Evolutionary conservation across 2,329 filamentous ascomycete genomes (phyloP).

Genomic region (Colletotrichum sp.): DNA sequence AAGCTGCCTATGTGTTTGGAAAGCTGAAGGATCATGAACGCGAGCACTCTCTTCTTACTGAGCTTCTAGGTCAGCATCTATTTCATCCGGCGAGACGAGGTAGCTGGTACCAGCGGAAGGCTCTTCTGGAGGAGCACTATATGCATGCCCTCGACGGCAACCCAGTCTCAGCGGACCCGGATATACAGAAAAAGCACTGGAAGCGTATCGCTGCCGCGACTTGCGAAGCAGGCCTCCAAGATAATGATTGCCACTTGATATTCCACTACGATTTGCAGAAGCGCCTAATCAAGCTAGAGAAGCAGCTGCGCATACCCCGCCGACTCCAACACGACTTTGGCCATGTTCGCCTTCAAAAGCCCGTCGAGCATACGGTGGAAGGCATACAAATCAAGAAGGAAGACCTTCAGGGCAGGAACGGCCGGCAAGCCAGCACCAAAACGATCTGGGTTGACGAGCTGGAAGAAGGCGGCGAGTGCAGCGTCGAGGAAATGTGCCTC

Average conservation of each 20-base stretch:
- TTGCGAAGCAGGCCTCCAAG: constrained; percentile 86
- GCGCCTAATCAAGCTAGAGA: constrained; percentile 89
- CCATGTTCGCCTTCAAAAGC: constrained; percentile 79
- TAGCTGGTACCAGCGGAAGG: constrained; percentile 95
- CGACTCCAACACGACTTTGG: constrained; percentile 92
- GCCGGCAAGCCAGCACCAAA: constrained; percentile 61
- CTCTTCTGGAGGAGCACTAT: constrained; percentile 93
- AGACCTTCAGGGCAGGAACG: constrained; percentile 44
- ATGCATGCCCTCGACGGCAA: constrained; percentile 69
- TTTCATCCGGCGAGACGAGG: constrained; percentile 88
- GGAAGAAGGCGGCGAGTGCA: constrained; percentile 74
- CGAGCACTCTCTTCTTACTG: constrained; percentile 76
- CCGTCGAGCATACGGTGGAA: constrained; percentile 75
- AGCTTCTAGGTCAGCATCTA: constrained; percentile 79
- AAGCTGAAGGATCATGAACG: constrained; percentile 80
- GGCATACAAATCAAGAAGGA: constrained; percentile 78
- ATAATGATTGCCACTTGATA: constrained; percentile 87
- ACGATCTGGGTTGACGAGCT: constrained; percentile 87
- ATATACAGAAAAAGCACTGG: constrained; percentile 80
- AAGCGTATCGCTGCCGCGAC: constrained; percentile 76
- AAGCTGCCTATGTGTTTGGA: constrained; percentile 78
- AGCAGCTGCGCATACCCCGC: constrained; percentile 79
- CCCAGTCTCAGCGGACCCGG: constrained; percentile 38
- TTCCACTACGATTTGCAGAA: constrained; percentile 96
- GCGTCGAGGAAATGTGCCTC: constrained; percentile 93